Evolutionary conservation across 2,329 filamentous ascomycete species (phyloP).

Genomic region (Talaromyces atroroseus): DNA sequence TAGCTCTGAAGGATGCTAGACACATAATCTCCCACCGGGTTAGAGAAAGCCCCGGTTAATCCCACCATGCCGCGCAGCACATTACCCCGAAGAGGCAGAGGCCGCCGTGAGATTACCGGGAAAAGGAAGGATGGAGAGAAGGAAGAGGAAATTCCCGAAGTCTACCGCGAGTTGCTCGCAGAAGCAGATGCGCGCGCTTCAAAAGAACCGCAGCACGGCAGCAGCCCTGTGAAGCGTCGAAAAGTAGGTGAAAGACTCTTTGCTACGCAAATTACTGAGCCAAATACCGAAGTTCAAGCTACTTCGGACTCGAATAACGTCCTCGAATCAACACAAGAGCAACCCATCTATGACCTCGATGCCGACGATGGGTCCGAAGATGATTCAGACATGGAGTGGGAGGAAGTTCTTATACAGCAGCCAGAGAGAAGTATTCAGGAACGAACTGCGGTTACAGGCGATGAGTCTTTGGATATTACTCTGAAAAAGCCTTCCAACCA

Average conservation of each 20-base stretch:
- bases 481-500: constrained; percentile 28
- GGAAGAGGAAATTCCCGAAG: constrained; percentile 28
- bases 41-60: constrained; percentile 4
- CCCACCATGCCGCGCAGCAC: constrained; percentile 11
- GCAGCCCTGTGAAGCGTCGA: constrained; percentile 35
- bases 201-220: constrained; percentile 18
- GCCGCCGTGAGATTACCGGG: constrained; percentile 12
- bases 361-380: constrained; percentile 46
- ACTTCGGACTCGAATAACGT: constrained; percentile 3
- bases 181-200: constrained; percentile 33
- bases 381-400: constrained; percentile 42
- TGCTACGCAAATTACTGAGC: constrained; percentile 14
- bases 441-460: constrained; percentile 16
- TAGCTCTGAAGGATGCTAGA: background rate
- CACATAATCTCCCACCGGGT: constrained; percentile 9
- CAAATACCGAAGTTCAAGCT: constrained; percentile 6
- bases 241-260: constrained; percentile 27
- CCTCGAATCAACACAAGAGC: constrained; percentile 18
- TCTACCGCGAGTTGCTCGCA: constrained; percentile 40
- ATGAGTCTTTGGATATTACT: constrained; percentile 33
- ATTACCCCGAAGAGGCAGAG: constrained; percentile 10
- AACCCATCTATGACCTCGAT: constrained; percentile 34
- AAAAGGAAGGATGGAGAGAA: constrained; percentile 4
- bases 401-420: constrained; percentile 46
- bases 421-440: constrained; percentile 20